Evolutionary conservation across 2,329 filamentous ascomycete genomes (phyloP).

Genomic region (Ustilaginoidea virens): DNA sequence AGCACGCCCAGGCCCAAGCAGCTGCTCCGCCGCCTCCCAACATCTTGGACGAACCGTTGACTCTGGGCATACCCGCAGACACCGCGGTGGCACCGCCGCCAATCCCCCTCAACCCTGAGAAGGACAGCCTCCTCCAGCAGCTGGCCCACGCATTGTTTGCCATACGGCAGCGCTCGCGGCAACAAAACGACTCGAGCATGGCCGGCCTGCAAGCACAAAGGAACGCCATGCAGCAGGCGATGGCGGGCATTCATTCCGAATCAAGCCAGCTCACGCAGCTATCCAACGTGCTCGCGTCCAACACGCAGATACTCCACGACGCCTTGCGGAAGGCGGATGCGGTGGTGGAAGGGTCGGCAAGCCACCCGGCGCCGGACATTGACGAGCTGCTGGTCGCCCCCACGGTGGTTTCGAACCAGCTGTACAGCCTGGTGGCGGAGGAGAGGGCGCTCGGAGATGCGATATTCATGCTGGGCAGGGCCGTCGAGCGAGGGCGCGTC

Average conservation of each 20-base stretch:
- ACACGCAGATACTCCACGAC: slow-evolving; percentile 63
- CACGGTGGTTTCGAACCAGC: slow-evolving; percentile 80
- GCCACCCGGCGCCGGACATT: slow-evolving; percentile 56
- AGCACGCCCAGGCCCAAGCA: slow-evolving; percentile 7
- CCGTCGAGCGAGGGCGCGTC: slow-evolving; percentile 58
- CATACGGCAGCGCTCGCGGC: slow-evolving; percentile 51
- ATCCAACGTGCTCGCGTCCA: slow-evolving; percentile 54
- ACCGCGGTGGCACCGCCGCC: slow-evolving; percentile 55
- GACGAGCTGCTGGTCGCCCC: slow-evolving; percentile 90
- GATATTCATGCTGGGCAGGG: slow-evolving; percentile 65
- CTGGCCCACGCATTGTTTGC: slow-evolving; percentile 55
- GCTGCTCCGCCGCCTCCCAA: slow-evolving; percentile 29
- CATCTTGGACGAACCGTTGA: slow-evolving; percentile 40
- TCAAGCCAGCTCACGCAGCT: slow-evolving; percentile 55
- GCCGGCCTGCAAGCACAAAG: slow-evolving; percentile 67
- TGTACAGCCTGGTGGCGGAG: slow-evolving; percentile 80
- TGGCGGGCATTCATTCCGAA: slow-evolving; percentile 58
- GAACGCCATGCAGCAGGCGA: slow-evolving; percentile 55
- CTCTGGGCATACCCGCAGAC: slow-evolving; percentile 30
- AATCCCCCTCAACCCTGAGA: slow-evolving; percentile 89
- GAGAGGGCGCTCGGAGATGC: slow-evolving; percentile 77
- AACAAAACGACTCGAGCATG: slow-evolving; percentile 60
- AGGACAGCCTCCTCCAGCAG: slow-evolving; percentile 69
- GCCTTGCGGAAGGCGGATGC: slow-evolving; percentile 65
- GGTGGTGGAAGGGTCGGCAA: slow-evolving; percentile 58